Percentiles rank a stretch among this genome's conserved stretches.
Evolutionary conservation across 805 yeast species (phyloP).

Genomic region (Starmera pachycereana): DNA sequence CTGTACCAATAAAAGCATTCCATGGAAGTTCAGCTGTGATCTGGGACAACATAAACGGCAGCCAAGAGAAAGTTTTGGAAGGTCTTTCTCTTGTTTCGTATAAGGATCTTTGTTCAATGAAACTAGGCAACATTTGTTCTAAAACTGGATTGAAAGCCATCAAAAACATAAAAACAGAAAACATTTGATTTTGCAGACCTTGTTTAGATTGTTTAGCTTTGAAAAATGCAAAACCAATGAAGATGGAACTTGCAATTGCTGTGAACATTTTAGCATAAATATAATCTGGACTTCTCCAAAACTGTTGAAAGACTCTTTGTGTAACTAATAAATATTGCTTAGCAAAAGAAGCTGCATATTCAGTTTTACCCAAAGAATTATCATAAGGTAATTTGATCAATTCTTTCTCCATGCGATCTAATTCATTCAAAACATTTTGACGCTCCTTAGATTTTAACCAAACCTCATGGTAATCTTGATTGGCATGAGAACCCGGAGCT

Average conservation of each 20-base stretch:
- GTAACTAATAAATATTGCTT: conserved; percentile 37
- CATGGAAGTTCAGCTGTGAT: conserved; percentile 59
- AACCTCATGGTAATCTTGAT: conserved; percentile 62
- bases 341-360: conserved; percentile 33
- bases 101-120: conserved; percentile 48
- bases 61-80: conserved; percentile 61
- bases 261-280: conserved; percentile 50
- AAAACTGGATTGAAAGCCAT: conserved; percentile 45
- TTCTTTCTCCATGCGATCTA: conserved; percentile 55
- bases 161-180: conserved; percentile 60
- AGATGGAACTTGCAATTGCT: conserved; percentile 44
- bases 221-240: conserved; percentile 69
- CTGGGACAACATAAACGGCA: conserved; percentile 50
- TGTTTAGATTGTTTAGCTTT: conserved; percentile 53
- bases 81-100: conserved; percentile 71
- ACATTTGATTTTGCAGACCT: conserved; percentile 77
- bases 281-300: conserved; percentile 58
- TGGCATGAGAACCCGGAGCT: conserved; percentile 69
- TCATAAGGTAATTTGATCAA: conserved; percentile 28
- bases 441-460: conserved; percentile 68
- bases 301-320: conserved; percentile 48
- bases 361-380: conserved; percentile 22
- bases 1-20: conserved; percentile 51
- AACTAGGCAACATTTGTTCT: conserved; percentile 56
- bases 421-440: conserved; percentile 45